These are phyloP conservation scores for Harrya chromipes DNA, from an alignment of 768 basidiomycete genomes.

Conservation along the genomic window DNA sequence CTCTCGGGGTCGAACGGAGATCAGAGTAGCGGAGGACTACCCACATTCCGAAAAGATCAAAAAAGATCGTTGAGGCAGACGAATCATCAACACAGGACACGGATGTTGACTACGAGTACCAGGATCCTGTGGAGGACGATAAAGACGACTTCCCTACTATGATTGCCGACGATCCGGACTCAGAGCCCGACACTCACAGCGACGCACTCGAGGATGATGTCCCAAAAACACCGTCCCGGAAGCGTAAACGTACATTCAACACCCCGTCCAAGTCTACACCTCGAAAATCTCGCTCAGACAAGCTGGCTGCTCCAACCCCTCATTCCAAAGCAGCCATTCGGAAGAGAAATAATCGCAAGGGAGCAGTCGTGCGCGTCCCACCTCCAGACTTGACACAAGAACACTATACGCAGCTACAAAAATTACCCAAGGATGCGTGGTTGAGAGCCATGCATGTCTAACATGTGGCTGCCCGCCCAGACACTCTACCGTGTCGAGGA, in stretches of 20 bases:
- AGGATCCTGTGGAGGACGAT: conserved; percentile 16
- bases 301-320: conserved; percentile 63
- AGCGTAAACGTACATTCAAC: conserved; percentile 41
- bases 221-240: conserved; percentile 53
- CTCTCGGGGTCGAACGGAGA: conserved; percentile 28
- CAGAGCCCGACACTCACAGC: conserved; percentile 28
- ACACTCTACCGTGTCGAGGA: conserved; percentile 84
- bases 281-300: conserved; percentile 34
- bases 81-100: conserved; percentile 13
- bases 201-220: conserved; percentile 26
- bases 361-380: conserved; percentile 32
- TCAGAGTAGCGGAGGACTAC: conserved; percentile 17
- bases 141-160: conserved; percentile 21
- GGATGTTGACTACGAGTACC: conserved; percentile 22
- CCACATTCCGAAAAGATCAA: conserved; percentile 20
- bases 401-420: conserved; percentile 40
- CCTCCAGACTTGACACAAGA: conserved; percentile 35
- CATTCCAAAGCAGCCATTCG: conserved; percentile 69
- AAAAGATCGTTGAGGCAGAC: conserved; percentile 25
- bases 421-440: conserved; percentile 75
- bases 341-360: conserved; percentile 37
- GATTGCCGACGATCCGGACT: conserved; percentile 17
- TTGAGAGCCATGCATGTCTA: conserved; percentile 84
- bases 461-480: conserved; percentile 91
- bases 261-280: conserved; percentile 34